Evolutionary conservation across 2,329 filamentous ascomycete species (phyloP).

Genomic region (Fusarium sp.): DNA sequence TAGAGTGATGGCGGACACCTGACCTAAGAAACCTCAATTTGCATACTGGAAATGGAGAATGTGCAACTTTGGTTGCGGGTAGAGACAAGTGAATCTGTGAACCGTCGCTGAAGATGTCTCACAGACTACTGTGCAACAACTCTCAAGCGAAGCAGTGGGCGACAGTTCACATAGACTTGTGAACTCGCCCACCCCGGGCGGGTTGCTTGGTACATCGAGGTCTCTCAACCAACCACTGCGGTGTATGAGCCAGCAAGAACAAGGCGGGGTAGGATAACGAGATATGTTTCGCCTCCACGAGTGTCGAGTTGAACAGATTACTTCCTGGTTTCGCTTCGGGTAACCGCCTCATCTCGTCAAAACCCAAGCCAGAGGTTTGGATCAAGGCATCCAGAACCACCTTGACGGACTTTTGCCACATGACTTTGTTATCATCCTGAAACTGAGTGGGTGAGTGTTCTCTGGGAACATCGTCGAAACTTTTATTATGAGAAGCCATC

Average conservation of each 20-base stretch:
- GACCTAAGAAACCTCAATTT: conserved; percentile 10
- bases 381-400: not conserved
- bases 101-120: conserved; percentile 37
- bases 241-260: conserved; percentile 14
- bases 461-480: not conserved
- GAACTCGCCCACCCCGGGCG: conserved; percentile 12
- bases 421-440: not conserved
- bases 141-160: conserved; percentile 44
- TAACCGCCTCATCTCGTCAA: conserved; percentile 31
- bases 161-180: conserved; percentile 19
- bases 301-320: conserved; percentile 31
- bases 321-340: conserved; percentile 30
- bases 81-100: conserved; percentile 27
- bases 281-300: conserved; percentile 35
- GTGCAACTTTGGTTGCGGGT: conserved; percentile 25
- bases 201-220: conserved; percentile 5
- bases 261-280: conserved; percentile 28
- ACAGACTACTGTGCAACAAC: conserved; percentile 35
- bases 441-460: not conserved
- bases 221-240: not conserved
- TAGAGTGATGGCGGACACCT: conserved; percentile 4
- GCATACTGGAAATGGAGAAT: conserved; percentile 7
- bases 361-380: conserved; percentile 18
- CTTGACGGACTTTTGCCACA: not conserved
- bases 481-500: not conserved